Evolutionary conservation across 2,329 filamentous ascomycete species (phyloP).

Genomic region (Colletotrichum sp.): DNA sequence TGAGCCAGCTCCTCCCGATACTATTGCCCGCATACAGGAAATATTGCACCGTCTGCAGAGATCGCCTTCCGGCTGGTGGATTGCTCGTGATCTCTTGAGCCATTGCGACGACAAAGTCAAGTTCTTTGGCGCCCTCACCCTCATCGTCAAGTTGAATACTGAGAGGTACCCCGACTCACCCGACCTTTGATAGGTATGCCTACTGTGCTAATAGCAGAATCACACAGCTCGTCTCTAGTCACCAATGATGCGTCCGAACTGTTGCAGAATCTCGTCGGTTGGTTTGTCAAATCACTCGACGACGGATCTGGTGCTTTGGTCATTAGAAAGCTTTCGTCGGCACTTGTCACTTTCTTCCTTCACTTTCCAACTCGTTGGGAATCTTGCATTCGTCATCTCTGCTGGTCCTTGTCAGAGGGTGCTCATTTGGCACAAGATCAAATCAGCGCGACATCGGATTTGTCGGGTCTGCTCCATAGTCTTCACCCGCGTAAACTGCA

Average conservation of each 20-base stretch:
- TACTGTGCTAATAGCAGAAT: background rate
- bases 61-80: constrained; percentile 81
- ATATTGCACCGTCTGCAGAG: constrained; percentile 80
- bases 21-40: constrained; percentile 64
- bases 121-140: constrained; percentile 92
- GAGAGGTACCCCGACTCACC: constrained; percentile 61
- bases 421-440: constrained; percentile 21
- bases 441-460: constrained; percentile 38
- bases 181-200: too few species aligned
- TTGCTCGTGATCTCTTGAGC: constrained; percentile 77
- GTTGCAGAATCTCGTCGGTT: constrained; percentile 63
- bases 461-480: constrained; percentile 49
- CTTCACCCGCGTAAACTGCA: constrained; percentile 53
- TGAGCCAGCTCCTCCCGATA: constrained; percentile 51
- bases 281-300: constrained; percentile 61
- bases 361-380: constrained; percentile 72
- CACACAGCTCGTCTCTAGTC: constrained; percentile 51
- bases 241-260: constrained; percentile 63
- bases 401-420: constrained; percentile 45
- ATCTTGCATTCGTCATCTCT: constrained; percentile 65
- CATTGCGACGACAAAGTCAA: constrained; percentile 75
- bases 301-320: constrained; percentile 64
- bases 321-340: constrained; percentile 76
- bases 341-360: constrained; percentile 75
- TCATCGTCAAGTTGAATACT: constrained; percentile 94